Evolutionary conservation across 2,329 filamentous ascomycete genomes (phyloP), one percentile per base, ranked within the genome.

Genomic region (Dactylonectria estremocensis): DNA sequence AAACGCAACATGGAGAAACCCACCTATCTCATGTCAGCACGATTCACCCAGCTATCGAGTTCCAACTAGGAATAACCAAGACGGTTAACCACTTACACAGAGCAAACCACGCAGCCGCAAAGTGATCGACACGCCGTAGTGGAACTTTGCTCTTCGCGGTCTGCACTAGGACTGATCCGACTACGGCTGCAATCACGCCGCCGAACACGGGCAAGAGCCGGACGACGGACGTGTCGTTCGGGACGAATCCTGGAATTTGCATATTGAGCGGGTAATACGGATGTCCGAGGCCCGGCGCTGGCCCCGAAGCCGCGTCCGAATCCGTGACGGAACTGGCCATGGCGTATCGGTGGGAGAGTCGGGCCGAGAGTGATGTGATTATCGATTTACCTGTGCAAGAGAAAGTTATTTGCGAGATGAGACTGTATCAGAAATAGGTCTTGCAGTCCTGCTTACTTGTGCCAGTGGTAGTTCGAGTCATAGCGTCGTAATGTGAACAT

Each of bases 1-100:
- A 79, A 97, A 97, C 76, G 92, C 91, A 62, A 92, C 86, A 81
- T 97, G 95, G 43, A 97, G 85, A 72, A 87, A 89, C 2, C 89
- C 90, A 73, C 88, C 89, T 91, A 58, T 3, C n/a, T 6, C 14
- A 8, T 7, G 16, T n/a, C 14, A 43, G n/a, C 8, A 43, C 40
- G 7, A 43, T 6, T 43, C 40, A 43, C 14, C n/a, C 40, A 43
- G 14, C 16, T 5, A 43, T 8, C 6, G 6, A 43, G 16, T n/a
- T n/a, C 16, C 14, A 18, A n/a, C 8, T 43, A 8, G 40, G 40
- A 43, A 8, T 2, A n/a, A n/a, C 14, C 14, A 54, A 46, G 31
- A 46, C 6, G 56, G 16, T 33, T 35, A 31, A 18, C 24, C 28
- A 80, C 86, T 76, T 73, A 89, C 88, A 89, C 50, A 89, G 69